Conservation (phyloP, 345 rosid genomes). For the Citrus inodora region DNA sequence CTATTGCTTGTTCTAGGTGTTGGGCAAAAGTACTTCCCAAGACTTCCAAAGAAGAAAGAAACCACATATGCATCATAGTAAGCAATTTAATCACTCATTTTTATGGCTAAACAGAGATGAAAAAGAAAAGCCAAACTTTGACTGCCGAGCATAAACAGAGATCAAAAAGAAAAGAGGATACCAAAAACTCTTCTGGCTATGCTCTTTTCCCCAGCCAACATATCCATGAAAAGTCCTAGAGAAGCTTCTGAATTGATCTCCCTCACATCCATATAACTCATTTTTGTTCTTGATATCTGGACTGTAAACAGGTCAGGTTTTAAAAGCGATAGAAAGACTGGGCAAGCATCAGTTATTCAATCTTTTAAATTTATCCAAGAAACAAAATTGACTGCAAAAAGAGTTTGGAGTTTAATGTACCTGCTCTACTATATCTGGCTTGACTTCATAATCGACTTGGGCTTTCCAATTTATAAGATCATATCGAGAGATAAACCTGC, state of each 20-base stretch:
- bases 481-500: constrained; percentile 63
- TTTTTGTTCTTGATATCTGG: constrained; percentile 87
- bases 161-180: constrained; percentile 19
- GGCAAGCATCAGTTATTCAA: constrained; percentile 14
- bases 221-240: constrained; percentile 68
- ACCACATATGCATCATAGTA: neutral
- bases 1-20: neutral
- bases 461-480: constrained; percentile 87
- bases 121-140: neutral
- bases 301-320: constrained; percentile 87
- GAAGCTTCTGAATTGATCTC: constrained; percentile 45
- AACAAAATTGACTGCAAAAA: neutral
- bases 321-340: constrained; percentile 37
- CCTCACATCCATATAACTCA: constrained; percentile 79
- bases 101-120: too few species aligned
- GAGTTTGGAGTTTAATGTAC: constrained; percentile 33
- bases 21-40: neutral
- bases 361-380: neutral
- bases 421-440: constrained; percentile 51
- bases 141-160: neutral
- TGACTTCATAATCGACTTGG: constrained; percentile 56
- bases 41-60: neutral
- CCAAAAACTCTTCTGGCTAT: constrained; percentile 84
- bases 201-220: constrained; percentile 67
- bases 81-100: neutral